Evolutionary conservation across 164 flowering plant genomes (phyloP).

Genomic region (Sextonia rubra): DNA sequence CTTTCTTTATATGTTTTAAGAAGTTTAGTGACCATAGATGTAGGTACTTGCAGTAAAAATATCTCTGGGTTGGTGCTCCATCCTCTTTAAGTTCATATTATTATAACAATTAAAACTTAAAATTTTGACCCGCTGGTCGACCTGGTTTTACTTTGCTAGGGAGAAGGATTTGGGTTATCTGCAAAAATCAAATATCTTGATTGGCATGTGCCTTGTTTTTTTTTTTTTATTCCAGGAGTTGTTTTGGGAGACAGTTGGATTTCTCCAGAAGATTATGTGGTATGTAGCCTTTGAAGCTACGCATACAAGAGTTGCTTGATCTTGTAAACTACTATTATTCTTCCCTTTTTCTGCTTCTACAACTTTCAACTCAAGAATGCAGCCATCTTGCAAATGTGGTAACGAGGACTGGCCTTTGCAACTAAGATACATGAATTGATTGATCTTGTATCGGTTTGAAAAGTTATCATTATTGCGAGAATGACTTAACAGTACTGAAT

Average conservation of each 20-base stretch:
- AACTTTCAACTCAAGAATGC: background rate
- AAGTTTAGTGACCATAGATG: background rate
- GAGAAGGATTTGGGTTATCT: background rate
- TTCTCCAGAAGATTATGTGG: slow-evolving; percentile 97
- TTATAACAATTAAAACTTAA: background rate
- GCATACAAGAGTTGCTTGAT: background rate
- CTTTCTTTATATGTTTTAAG: background rate
- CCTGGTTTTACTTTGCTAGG: background rate
- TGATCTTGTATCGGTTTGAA: background rate
- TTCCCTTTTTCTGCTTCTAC: background rate
- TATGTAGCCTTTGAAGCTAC: slow-evolving; percentile 16
- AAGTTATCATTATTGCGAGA: background rate
- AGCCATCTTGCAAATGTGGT: background rate
- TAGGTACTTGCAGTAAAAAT: background rate
- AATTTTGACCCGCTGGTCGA: background rate
- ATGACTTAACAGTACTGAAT: background rate
- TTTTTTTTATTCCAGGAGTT: slow-evolving; percentile 42
- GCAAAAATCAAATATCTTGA: background rate
- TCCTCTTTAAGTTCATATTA: background rate
- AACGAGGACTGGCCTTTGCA: background rate
- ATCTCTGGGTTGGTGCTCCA: background rate
- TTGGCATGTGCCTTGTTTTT: background rate
- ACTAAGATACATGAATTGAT: background rate
- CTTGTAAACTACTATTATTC: background rate
- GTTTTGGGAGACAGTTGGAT: slow-evolving; percentile 95